phyloP scores from a whole-genome alignment of 148 eudicot species.

The Fagopyrum homotropicum region DNA sequence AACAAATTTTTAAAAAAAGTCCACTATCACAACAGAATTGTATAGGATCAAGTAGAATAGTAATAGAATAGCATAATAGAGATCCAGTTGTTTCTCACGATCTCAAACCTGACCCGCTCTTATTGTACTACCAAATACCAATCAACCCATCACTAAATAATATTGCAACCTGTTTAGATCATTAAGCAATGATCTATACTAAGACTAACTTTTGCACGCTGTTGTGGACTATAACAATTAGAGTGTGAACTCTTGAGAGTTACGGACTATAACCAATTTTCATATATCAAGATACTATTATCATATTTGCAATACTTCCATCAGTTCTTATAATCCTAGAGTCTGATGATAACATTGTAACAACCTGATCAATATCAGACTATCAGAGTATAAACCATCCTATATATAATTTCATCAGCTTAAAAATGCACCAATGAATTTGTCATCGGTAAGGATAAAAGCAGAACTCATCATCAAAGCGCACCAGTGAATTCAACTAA shows the following conservation, averaged over 20 bases:
- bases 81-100: background rate
- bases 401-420: background rate
- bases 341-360: background rate
- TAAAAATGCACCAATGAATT: background rate
- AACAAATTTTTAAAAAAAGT: background rate
- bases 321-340: background rate
- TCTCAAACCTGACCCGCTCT: background rate
- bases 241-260: background rate
- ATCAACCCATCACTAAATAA: background rate
- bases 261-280: background rate
- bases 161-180: background rate
- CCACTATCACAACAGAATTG: background rate
- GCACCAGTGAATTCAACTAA: background rate
- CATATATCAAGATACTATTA: background rate
- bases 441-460: background rate
- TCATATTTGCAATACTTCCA: background rate
- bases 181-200: background rate
- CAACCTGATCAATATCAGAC: background rate
- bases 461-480: background rate
- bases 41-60: background rate
- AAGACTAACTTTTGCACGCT: background rate
- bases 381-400: background rate
- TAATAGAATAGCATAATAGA: background rate
- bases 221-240: background rate
- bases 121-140: background rate